A percentile compares a stretch with the other conserved stretches of the same genome.
Evolutionary conservation across 2,329 filamentous ascomycete genomes (phyloP).

Genomic region (Verticillium albo-atrum): DNA sequence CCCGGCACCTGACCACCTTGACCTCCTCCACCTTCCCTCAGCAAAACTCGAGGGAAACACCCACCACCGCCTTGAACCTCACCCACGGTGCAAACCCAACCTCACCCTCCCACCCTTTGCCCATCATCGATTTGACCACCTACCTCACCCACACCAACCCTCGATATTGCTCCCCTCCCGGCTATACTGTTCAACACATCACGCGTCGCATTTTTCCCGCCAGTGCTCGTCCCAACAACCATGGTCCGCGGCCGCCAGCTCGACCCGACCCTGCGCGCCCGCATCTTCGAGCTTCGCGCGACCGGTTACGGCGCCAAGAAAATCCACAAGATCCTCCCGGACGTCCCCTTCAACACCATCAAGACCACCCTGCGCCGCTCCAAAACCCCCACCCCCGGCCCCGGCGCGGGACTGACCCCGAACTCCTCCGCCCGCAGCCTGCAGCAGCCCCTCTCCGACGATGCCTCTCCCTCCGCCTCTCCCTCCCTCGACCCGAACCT

Average conservation of each 20-base stretch:
- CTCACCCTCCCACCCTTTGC: background rate
- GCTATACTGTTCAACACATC: background rate
- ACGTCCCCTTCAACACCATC: conserved; percentile 4
- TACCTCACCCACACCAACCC: background rate
- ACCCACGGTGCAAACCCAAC: background rate
- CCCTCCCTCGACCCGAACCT: background rate
- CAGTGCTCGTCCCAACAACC: background rate
- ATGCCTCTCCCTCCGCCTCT: conserved; percentile 1
- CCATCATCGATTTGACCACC: background rate
- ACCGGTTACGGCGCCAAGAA: conserved; percentile 1
- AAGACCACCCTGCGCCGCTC: conserved; percentile 2
- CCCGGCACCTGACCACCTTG: too few species aligned
- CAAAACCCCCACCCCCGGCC: background rate
- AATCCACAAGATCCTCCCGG: conserved; percentile 2
- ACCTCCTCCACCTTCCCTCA: too few species aligned
- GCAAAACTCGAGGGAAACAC: too few species aligned
- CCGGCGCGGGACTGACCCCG: background rate
- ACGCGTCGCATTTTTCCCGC: background rate
- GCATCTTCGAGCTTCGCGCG: conserved; percentile 3
- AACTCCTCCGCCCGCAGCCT: background rate
- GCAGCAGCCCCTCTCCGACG: background rate
- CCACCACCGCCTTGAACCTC: background rate
- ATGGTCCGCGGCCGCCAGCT: conserved; percentile 3
- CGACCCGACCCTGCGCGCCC: conserved; percentile 1
- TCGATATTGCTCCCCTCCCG: background rate